phyloP scores from a whole-genome alignment of 495 filamentous ascomycete species.

The Baudoinia panamericana region DNA sequence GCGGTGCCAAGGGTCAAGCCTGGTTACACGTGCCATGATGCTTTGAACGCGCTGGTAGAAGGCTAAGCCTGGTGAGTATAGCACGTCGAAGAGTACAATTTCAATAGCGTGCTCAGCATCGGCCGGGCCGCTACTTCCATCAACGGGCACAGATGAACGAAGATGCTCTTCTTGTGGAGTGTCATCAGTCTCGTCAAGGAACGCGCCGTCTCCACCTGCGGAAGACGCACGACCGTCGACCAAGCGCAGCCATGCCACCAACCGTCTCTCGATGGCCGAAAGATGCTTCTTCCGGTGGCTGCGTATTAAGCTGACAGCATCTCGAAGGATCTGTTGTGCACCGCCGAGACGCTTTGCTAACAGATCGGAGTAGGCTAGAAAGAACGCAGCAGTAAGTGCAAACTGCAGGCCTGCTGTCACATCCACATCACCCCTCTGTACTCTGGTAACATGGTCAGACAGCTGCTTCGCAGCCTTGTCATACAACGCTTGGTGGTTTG shows the following conservation, averaged over 20 bases:
- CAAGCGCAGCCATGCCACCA: slow-evolving; percentile 31
- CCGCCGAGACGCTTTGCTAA: slow-evolving; percentile 19
- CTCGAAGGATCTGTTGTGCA: slow-evolving; percentile 20
- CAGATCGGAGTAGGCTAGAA: slow-evolving; percentile 26
- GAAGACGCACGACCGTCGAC: slow-evolving; percentile 30
- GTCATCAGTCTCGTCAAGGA: slow-evolving; percentile 26
- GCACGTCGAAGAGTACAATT: slow-evolving; percentile 26
- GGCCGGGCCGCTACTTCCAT: background rate
- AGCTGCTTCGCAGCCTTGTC: background rate
- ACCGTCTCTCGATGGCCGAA: slow-evolving; percentile 22
- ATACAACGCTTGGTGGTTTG: slow-evolving; percentile 7
- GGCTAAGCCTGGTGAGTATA: slow-evolving; percentile 26
- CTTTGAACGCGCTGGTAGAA: slow-evolving; percentile 32
- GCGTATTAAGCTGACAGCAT: background rate
- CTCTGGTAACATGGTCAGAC: background rate
- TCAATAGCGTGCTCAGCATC: slow-evolving; percentile 23
- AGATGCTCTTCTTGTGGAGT: slow-evolving; percentile 11
- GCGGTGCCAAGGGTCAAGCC: slow-evolving; percentile 30
- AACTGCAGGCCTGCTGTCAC: slow-evolving; percentile 4
- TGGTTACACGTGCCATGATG: slow-evolving; percentile 29
- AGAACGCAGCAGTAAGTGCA: slow-evolving; percentile 26
- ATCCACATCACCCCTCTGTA: background rate
- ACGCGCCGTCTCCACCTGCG: slow-evolving; percentile 32
- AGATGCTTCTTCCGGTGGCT: slow-evolving; percentile 8
- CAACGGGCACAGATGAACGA: slow-evolving; percentile 14